Base-by-base conservation (phyloP, 768 basidiomycete genomes). In the Vararia minispora region DNA sequence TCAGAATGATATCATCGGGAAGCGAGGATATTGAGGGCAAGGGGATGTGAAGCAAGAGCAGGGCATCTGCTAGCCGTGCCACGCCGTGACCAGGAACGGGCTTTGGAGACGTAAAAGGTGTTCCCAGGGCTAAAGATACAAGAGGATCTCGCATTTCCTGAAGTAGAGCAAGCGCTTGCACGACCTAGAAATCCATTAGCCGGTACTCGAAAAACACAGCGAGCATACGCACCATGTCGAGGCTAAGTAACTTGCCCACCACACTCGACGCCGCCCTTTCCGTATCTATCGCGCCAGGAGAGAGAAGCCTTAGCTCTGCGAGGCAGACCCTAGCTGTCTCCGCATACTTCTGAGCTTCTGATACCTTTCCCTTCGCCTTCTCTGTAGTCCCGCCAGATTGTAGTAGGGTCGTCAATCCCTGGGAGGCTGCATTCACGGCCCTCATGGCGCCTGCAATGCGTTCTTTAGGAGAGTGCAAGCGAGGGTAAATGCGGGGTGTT, bases 251-350 rank as follows among this genome's bases (percentile, higher is more conserved):
- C 54, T 85, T 86, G 6, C 72, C 79, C 5, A 76, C 52, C 4
- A 87, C 58, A 41, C 76, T 77, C 35, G 68, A 67, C 1, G 79
- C 85, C 2, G 81, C 83, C 26, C 78, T 67, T 57, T 89, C 87
- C 5, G 86, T 66, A 45, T 87, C 78, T 7, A 82, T 12, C 45
- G 71, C 69, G 3, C 60, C 62, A 0, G 68, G 59, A 31, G 56
- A 59, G 14, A 71, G 36, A 23, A 50, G 52, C 35, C 84, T 61
- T 29, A 88, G 58, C 3, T 55, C 46, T 1, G 41, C 42, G 6
- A 88, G 53, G 36, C 71, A 64, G 35, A 60, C 63, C 12, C 61
- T 52, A 0, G 71, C 72, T 13, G 64, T 48, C 7, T 59, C 53
- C 6, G 63, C 59, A 12, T 64, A 51, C 17, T 58, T 49, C 26